phyloP scores from a whole-genome alignment of 2,329 filamentous ascomycete species.

The Tolypocladium album region DNA sequence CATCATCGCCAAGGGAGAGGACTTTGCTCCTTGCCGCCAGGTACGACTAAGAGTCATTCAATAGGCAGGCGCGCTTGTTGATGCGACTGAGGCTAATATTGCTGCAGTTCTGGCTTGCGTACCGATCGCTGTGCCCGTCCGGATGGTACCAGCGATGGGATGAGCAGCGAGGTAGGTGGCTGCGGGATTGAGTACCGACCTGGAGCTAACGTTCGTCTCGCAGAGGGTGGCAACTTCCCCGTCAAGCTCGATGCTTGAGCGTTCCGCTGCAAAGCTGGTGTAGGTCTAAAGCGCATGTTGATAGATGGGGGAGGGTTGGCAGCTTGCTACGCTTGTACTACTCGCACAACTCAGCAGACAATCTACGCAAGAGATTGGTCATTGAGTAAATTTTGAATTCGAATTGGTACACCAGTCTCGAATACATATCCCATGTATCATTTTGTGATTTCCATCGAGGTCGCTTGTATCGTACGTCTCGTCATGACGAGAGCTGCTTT shows the following conservation, averaged over 20 bases:
- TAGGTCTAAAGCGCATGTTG: slow-evolving; percentile 5
- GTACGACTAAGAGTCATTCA: slow-evolving; percentile 36
- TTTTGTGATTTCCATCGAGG: neutral
- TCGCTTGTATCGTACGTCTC: slow-evolving; percentile 1
- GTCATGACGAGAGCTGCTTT: neutral
- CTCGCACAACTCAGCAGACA: slow-evolving; percentile 18
- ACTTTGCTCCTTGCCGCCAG: slow-evolving; percentile 94
- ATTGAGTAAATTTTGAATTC: neutral
- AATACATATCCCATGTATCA: slow-evolving; percentile 1
- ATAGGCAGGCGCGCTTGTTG: neutral
- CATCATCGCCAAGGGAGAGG: slow-evolving; percentile 95
- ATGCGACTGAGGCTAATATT: slow-evolving; percentile 8
- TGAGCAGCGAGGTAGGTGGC: slow-evolving; percentile 76
- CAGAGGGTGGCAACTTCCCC: slow-evolving; percentile 60
- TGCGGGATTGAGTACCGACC: neutral
- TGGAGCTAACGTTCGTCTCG: slow-evolving; percentile 13
- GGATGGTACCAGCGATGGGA: slow-evolving; percentile 94
- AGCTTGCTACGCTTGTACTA: slow-evolving; percentile 26
- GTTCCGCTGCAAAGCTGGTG: slow-evolving; percentile 10
- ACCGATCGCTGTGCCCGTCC: slow-evolving; percentile 94
- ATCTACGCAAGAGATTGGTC: slow-evolving; percentile 13
- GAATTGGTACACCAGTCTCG: neutral
- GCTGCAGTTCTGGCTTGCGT: slow-evolving; percentile 83
- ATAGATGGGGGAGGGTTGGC: slow-evolving; percentile 17
- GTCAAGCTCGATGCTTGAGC: slow-evolving; percentile 50